These are phyloP conservation scores for Leptosphaerulina australis DNA, from an alignment of 2,329 filamentous ascomycete species.

Conservation along the genomic window DNA sequence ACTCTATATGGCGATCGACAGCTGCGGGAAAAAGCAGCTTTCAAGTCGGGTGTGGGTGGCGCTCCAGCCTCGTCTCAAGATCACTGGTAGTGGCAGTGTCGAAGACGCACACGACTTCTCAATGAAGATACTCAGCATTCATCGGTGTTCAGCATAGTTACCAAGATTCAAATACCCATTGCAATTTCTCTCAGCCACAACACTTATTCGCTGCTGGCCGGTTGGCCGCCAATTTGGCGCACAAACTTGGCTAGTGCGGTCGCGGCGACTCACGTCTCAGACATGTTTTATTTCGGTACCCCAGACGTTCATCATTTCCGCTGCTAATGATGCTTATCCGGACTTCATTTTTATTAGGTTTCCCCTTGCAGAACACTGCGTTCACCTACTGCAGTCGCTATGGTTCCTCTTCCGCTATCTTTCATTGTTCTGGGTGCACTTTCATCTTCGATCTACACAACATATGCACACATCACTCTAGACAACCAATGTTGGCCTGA, in stretches of 20 bases:
- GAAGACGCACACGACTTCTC: background rate
- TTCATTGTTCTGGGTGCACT: background rate
- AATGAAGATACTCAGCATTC: slow-evolving; percentile 24
- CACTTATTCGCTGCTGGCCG: background rate
- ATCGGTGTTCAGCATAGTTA: slow-evolving; percentile 32
- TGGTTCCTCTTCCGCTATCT: background rate
- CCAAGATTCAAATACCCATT: slow-evolving; percentile 31
- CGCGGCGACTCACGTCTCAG: slow-evolving; percentile 30
- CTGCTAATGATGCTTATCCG: slow-evolving; percentile 2
- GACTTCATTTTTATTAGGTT: background rate
- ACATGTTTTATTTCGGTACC: slow-evolving; percentile 1
- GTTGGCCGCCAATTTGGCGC: slow-evolving; percentile 2
- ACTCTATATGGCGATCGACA: background rate
- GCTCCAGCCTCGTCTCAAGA: background rate
- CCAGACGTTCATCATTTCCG: slow-evolving; percentile 16
- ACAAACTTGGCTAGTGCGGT: slow-evolving; percentile 5
- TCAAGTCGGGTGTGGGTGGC: background rate
- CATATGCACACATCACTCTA: slow-evolving; percentile 6
- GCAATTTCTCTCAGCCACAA: slow-evolving; percentile 7
- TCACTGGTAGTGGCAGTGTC: background rate
- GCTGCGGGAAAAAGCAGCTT: background rate
- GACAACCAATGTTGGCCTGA: slow-evolving; percentile 38
- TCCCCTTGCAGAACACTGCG: slow-evolving; percentile 4
- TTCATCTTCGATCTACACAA: background rate
- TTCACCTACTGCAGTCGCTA: background rate